Conservation (phyloP, 1,139 yeast species). For the Martiniozyma asiatica region DNA sequence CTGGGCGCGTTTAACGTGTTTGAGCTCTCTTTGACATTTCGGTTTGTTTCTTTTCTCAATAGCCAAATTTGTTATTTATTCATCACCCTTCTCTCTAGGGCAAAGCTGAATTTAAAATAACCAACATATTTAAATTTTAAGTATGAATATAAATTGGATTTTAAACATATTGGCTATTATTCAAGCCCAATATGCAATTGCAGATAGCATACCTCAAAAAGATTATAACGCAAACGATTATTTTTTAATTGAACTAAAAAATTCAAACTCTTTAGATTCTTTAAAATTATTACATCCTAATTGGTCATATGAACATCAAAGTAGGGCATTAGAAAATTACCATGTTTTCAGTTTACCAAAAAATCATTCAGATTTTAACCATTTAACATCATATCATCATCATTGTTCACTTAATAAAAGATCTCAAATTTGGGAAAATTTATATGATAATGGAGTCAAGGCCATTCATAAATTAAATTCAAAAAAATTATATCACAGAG, state of each 20-base stretch:
- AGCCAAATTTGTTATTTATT: too few species aligned
- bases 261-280: conserved; percentile 5
- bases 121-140: too few species aligned
- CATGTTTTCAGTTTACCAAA: conserved; percentile 49
- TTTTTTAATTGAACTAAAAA: conserved; percentile 44
- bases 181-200: background rate
- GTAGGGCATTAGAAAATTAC: conserved; percentile 45
- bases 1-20: too few species aligned
- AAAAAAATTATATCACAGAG: conserved; percentile 33
- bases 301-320: conserved; percentile 46
- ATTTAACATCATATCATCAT: conserved; percentile 23
- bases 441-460: conserved; percentile 21
- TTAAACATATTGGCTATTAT: background rate
- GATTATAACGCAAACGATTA: conserved; percentile 35
- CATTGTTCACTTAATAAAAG: conserved; percentile 12
- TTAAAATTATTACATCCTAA: conserved; percentile 27
- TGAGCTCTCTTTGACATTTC: too few species aligned
- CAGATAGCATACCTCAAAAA: conserved; percentile 15
- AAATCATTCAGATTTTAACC: conserved; percentile 11
- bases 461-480: conserved; percentile 43
- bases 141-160: conserved; percentile 2
- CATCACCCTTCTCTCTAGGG: too few species aligned
- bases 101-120: too few species aligned
- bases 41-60: too few species aligned
- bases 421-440: conserved; percentile 21